phyloP scores from a whole-genome alignment of 352 stramenopile genomes.

The Pythium rhizo-oryzae region DNA sequence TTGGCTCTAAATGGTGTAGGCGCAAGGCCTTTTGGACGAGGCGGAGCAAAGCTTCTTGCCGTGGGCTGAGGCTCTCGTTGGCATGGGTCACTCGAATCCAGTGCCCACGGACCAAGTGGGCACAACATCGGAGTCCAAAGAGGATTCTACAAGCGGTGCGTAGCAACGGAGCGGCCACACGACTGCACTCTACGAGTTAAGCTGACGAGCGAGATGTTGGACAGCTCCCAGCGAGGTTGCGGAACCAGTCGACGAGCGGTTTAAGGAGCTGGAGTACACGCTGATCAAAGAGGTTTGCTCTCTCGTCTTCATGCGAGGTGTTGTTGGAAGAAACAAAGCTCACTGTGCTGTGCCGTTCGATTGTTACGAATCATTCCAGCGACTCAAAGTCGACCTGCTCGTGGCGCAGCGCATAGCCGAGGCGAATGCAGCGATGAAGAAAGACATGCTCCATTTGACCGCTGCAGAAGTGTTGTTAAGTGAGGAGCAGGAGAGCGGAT shows the following conservation, averaged over 20 bases:
- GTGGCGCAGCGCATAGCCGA: constrained; percentile 72
- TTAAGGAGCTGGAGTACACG: constrained; percentile 57
- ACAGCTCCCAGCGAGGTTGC: neutral
- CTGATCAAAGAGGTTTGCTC: constrained; percentile 60
- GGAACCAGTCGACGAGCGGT: neutral
- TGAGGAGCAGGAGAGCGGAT: constrained; percentile 23
- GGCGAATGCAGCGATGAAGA: constrained; percentile 57
- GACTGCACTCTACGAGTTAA: neutral
- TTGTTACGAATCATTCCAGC: constrained; percentile 36
- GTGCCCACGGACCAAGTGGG: neutral
- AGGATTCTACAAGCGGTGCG: neutral
- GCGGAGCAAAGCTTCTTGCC: constrained; percentile 53
- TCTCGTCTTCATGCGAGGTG: neutral
- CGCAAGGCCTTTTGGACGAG: constrained; percentile 51
- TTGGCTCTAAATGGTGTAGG: too few relatives aligned
- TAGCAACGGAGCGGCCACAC: too few relatives aligned
- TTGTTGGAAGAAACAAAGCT: neutral
- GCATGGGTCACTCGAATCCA: constrained; percentile 40
- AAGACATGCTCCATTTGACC: constrained; percentile 67
- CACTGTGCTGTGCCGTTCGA: too few relatives aligned
- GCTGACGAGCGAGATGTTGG: neutral
- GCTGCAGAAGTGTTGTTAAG: constrained; percentile 28
- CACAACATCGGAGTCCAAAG: neutral
- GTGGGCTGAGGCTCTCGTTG: constrained; percentile 66
- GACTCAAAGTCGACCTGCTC: constrained; percentile 76